These are phyloP conservation scores for Sphaerulina vaccinii DNA, from an alignment of 2,329 filamentous ascomycete species.

Conservation along the genomic window DNA sequence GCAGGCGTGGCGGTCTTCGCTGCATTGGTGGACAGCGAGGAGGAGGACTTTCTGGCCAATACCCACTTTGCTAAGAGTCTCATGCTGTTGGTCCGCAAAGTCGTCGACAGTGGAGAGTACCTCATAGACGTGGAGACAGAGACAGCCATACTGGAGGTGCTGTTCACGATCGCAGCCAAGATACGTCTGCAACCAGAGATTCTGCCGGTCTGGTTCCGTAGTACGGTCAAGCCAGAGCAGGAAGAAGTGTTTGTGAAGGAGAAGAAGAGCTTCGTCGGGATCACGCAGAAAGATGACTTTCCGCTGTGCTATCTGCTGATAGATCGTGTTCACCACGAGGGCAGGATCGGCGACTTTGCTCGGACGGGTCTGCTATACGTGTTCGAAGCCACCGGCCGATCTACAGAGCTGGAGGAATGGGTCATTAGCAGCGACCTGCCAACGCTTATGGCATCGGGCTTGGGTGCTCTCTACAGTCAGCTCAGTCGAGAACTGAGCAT, in stretches of 20 bases:
- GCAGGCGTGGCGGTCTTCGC: conserved; percentile 85
- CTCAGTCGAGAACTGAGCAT: conserved; percentile 77
- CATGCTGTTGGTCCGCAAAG: conserved; percentile 79
- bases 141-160: conserved; percentile 82
- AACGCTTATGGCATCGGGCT: conserved; percentile 92
- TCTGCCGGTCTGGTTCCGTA: conserved; percentile 86
- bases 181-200: conserved; percentile 86
- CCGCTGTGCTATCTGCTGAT: conserved; percentile 93
- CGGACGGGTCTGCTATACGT: conserved; percentile 92
- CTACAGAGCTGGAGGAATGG: conserved; percentile 84
- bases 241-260: conserved; percentile 46
- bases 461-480: conserved; percentile 75
- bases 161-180: conserved; percentile 96
- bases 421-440: conserved; percentile 95
- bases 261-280: conserved; percentile 73
- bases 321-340: conserved; percentile 95
- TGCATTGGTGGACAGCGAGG: conserved; percentile 90
- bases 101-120: conserved; percentile 70
- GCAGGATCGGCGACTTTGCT: conserved; percentile 92
- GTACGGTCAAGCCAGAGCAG: conserved; percentile 33
- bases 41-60: conserved; percentile 90
- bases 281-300: conserved; percentile 86
- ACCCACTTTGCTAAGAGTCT: conserved; percentile 80
- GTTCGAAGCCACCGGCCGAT: conserved; percentile 86
- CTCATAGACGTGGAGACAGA: conserved; percentile 78